Evolutionary conservation across 2,329 filamentous ascomycete species (phyloP).

Genomic region (Beauveria pseudobassiana): DNA sequence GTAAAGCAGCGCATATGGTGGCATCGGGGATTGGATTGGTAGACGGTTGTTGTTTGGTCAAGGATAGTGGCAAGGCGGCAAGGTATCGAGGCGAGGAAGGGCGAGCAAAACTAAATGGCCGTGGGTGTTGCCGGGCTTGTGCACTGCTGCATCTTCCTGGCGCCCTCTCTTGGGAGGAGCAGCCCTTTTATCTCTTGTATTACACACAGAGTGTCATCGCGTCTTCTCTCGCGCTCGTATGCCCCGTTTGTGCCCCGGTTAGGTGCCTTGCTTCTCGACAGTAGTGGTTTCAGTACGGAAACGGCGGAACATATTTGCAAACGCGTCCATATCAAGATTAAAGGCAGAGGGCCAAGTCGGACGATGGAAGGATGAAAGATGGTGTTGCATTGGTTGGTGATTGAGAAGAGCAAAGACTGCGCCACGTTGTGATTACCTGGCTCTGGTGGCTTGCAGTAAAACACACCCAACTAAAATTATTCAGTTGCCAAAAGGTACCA

Average conservation of each 20-base stretch:
- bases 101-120: background rate
- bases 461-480: no score
- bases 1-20: slow-evolving; percentile 8
- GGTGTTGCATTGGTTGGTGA: background rate
- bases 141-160: background rate
- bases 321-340: no score
- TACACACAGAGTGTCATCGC: background rate
- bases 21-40: slow-evolving; percentile 4
- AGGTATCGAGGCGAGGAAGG: background rate
- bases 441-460: background rate
- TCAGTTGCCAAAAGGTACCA: no score
- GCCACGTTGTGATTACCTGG: background rate
- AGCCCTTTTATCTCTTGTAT: background rate
- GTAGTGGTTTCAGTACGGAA: background rate
- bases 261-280: background rate
- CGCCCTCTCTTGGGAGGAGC: background rate
- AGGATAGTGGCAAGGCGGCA: background rate
- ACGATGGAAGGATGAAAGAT: background rate
- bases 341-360: background rate
- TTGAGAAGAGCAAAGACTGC: background rate
- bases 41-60: background rate
- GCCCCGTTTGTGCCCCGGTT: background rate
- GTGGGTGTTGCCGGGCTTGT: no score
- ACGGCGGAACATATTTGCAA: background rate
- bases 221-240: background rate